A percentile compares a stretch with the other conserved stretches of the same genome.
Conservation (phyloP, 2,329 filamentous ascomycete species). For the Purpureocillium takamizusanense region DNA sequence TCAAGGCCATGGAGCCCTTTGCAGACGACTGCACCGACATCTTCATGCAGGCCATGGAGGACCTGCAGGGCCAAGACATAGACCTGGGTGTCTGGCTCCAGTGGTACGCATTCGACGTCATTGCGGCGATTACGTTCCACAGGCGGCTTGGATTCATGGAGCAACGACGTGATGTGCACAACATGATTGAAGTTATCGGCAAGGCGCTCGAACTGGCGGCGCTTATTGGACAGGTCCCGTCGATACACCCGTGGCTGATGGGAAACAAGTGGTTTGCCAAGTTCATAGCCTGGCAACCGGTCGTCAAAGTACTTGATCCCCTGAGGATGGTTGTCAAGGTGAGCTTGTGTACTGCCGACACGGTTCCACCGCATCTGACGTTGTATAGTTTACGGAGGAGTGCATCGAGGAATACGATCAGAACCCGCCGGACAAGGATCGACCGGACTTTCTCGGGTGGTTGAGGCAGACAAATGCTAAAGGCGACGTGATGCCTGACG, state of each 20-base stretch:
- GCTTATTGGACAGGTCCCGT: conserved; percentile 12
- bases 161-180: conserved; percentile 50
- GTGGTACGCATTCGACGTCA: conserved; percentile 57
- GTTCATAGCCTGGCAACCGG: conserved; percentile 3
- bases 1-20: conserved; percentile 5
- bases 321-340: conserved; percentile 1
- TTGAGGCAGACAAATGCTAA: conserved; percentile 2
- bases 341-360: background rate
- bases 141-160: conserved; percentile 55
- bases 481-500: conserved; percentile 5
- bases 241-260: conserved; percentile 5
- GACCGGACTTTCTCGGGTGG: conserved; percentile 1
- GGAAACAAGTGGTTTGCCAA: no score
- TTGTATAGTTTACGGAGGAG: background rate
- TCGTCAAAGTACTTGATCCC: conserved; percentile 3
- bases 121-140: conserved; percentile 52
- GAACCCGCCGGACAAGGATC: background rate
- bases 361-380: background rate
- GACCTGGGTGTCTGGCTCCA: conserved; percentile 51
- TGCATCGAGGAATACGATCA: conserved; percentile 1
- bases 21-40: conserved; percentile 6
- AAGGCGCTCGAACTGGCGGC: conserved; percentile 16
- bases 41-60: conserved; percentile 3
- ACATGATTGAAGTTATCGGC: conserved; percentile 33
- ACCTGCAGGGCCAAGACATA: conserved; percentile 19